phyloP scores from a whole-genome alignment of 805 yeast species.

The Kockiozyma suomiensis region DNA sequence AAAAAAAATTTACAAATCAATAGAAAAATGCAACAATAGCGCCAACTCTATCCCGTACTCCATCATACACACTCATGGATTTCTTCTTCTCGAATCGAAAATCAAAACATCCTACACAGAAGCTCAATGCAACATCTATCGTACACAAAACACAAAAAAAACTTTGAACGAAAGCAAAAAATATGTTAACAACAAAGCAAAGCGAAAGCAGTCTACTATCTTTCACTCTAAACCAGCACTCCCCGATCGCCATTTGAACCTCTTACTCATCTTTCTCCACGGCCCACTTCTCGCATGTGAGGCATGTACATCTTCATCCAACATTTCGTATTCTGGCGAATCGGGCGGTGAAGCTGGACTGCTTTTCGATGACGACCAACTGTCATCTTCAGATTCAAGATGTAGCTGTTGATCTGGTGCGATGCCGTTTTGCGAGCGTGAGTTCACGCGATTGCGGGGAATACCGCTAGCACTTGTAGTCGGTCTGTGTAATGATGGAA shows the following conservation, averaged over 20 bases:
- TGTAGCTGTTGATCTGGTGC: neutral
- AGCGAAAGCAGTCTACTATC: neutral
- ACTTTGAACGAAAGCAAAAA: neutral
- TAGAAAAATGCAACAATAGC: neutral
- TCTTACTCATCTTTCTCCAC: constrained; percentile 24
- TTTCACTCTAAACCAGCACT: neutral
- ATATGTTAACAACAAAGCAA: neutral
- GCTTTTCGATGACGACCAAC: neutral
- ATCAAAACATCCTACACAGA: too few relatives aligned
- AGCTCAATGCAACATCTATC: neutral
- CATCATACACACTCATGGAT: too few relatives aligned
- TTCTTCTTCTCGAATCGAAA: too few relatives aligned
- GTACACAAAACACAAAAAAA: neutral
- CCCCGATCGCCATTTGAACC: constrained; percentile 23
- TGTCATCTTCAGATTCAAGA: constrained; percentile 9
- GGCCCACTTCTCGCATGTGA: constrained; percentile 5
- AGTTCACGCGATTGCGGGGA: neutral
- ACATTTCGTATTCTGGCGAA: neutral
- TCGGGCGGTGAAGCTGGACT: constrained; percentile 10
- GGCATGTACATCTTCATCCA: neutral
- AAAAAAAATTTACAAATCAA: neutral
- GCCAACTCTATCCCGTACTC: too few relatives aligned
- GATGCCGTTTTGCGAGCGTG: neutral
- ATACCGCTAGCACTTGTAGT: neutral
- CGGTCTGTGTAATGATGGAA: constrained; percentile 3